Evolutionary conservation across 805 yeast genomes (phyloP).

Genomic region (Starmera dryadoides): DNA sequence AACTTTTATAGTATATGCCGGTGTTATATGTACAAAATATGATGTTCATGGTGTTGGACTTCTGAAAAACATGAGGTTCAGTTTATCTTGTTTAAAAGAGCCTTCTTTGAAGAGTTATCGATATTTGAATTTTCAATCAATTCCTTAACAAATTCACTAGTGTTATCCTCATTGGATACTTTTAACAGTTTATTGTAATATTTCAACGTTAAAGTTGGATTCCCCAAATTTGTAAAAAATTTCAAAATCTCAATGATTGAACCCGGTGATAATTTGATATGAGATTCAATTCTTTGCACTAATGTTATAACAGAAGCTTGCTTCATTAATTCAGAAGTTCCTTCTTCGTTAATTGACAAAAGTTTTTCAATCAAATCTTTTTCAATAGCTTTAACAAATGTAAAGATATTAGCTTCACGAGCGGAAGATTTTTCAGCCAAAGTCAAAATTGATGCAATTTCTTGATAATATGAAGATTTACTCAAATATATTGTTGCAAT

Average conservation of each 20-base stretch:
- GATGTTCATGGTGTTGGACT: neutral
- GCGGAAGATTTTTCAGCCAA: neutral
- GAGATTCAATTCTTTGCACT: neutral
- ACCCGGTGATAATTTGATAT: neutral
- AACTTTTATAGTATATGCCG: neutral
- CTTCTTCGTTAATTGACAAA: neutral
- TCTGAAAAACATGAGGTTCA: too few species aligned
- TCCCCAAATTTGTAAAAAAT: neutral
- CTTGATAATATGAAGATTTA: neutral
- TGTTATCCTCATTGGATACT: neutral
- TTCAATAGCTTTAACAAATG: neutral
- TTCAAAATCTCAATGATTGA: neutral
- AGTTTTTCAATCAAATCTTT: neutral
- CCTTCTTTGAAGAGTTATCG: neutral
- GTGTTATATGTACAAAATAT: neutral
- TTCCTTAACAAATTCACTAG: neutral
- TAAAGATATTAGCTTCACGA: neutral
- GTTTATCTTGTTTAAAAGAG: neutral
- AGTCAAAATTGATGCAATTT: neutral
- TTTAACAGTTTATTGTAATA: neutral
- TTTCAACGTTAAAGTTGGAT: neutral
- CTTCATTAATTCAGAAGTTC: neutral
- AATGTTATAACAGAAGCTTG: neutral
- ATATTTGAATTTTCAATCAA: neutral
- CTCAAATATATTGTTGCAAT: neutral